Conservation (phyloP, 768 basidiomycete species). For the Termitomyces sp. region DNA sequence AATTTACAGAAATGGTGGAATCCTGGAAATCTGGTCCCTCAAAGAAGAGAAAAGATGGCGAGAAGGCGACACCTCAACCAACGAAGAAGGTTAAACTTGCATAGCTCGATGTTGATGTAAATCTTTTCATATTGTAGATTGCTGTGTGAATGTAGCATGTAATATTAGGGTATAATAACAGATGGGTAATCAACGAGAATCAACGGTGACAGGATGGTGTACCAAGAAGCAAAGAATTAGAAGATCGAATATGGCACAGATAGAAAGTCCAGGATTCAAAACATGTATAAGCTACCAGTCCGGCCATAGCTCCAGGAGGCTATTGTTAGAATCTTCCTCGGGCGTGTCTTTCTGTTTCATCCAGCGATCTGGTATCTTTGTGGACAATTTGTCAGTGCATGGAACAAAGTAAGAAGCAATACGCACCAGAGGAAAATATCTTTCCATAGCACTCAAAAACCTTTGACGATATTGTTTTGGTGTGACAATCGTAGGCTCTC, state of each 20-base stretch:
- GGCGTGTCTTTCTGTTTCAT: slow-evolving; percentile 81
- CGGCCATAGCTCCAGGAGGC: slow-evolving; percentile 57
- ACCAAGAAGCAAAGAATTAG: background rate
- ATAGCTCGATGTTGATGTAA: slow-evolving; percentile 30
- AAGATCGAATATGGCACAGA: background rate
- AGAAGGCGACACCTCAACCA: slow-evolving; percentile 59
- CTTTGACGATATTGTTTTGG: slow-evolving; percentile 92
- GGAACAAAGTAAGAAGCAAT: background rate
- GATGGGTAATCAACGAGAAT: slow-evolving; percentile 18
- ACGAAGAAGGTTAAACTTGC: slow-evolving; percentile 65
- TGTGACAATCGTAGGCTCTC: slow-evolving; percentile 95
- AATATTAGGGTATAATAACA: slow-evolving; percentile 24
- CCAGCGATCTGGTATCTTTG: slow-evolving; percentile 84
- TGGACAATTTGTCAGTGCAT: background rate
- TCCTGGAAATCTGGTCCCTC: slow-evolving; percentile 42
- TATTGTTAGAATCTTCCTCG: slow-evolving; percentile 64
- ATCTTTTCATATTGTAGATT: slow-evolving; percentile 6
- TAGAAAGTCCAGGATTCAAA: background rate
- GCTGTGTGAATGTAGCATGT: slow-evolving; percentile 19
- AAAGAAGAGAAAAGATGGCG: slow-evolving; percentile 78
- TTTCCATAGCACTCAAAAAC: slow-evolving; percentile 84
- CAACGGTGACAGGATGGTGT: background rate
- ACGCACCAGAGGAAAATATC: slow-evolving; percentile 81
- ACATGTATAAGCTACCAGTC: slow-evolving; percentile 42
- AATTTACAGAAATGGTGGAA: slow-evolving; percentile 50